Evolutionary conservation across 192 early-diverging fungal species (phyloP).

Genomic region (Rhizophlyctis rosea): DNA sequence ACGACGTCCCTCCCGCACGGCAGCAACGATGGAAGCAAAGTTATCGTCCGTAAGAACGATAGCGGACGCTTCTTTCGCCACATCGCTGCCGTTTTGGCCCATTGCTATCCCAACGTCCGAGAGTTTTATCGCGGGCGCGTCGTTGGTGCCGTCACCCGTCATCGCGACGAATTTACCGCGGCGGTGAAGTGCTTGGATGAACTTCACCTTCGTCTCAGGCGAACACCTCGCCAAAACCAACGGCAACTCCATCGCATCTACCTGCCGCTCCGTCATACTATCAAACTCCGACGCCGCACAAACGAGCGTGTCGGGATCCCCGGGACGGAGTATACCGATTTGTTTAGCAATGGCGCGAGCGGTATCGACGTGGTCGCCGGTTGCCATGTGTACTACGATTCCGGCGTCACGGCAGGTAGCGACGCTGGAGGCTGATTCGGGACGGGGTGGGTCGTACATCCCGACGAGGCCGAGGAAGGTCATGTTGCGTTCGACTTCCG

Average conservation of each 20-base stretch:
- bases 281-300: conserved; percentile 7
- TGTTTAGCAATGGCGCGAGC: conserved; percentile 59
- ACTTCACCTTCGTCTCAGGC: conserved; percentile 85
- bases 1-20: conserved; percentile 90
- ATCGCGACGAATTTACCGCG: conserved; percentile 91
- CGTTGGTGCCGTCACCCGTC: conserved; percentile 97
- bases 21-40: conserved; percentile 88
- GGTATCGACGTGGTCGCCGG: conserved; percentile 64
- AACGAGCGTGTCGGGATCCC: conserved; percentile 14
- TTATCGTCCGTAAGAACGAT: conserved; percentile 94
- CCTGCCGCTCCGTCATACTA: conserved; percentile 4
- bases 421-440: conserved; percentile 77
- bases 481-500: conserved; percentile 1
- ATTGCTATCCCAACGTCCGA: conserved; percentile 92
- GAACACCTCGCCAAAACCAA: conserved; percentile 81
- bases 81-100: conserved; percentile 94
- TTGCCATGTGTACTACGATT: conserved; percentile 87
- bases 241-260: conserved; percentile 7
- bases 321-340: conserved; percentile 39
- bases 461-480: conserved; percentile 68
- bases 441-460: conserved; percentile 85
- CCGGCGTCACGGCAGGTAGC: conserved; percentile 73
- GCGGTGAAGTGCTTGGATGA: conserved; percentile 65
- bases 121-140: conserved; percentile 84
- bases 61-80: conserved; percentile 92